phyloP scores from a whole-genome alignment of 352 stramenopile species.

The Aphanomyces stellatus region DNA sequence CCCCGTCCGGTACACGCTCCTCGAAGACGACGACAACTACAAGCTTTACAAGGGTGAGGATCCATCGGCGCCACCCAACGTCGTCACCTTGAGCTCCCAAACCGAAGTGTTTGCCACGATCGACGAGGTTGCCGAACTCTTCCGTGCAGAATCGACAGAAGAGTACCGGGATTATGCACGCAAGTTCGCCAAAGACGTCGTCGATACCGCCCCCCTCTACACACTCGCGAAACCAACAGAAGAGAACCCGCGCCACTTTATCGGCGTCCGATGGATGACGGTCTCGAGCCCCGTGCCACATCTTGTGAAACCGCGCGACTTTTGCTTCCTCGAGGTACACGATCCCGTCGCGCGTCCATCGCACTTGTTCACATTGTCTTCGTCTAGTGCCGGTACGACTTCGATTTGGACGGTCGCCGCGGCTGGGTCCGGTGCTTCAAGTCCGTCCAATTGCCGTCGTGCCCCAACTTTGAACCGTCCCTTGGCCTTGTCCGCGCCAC shows the following conservation, averaged over 20 bases:
- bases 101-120: slow-evolving; percentile 68
- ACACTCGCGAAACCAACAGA: slow-evolving; percentile 32
- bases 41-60: slow-evolving; percentile 57
- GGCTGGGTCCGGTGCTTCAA: slow-evolving; percentile 53
- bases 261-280: slow-evolving; percentile 63
- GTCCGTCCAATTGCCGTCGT: slow-evolving; percentile 48
- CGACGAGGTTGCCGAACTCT: slow-evolving; percentile 76
- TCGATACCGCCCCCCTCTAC: slow-evolving; percentile 56
- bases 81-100: slow-evolving; percentile 28
- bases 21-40: slow-evolving; percentile 45
- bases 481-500: slow-evolving; percentile 60
- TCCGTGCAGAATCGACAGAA: slow-evolving; percentile 59
- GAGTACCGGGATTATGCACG: slow-evolving; percentile 26
- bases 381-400: slow-evolving; percentile 72
- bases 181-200: slow-evolving; percentile 31
- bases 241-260: slow-evolving; percentile 44
- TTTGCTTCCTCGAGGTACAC: slow-evolving; percentile 54
- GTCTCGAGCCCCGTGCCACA: slow-evolving; percentile 40
- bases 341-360: neutral
- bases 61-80: neutral
- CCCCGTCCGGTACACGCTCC: slow-evolving; percentile 71
- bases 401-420: slow-evolving; percentile 42
- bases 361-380: neutral
- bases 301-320: slow-evolving; percentile 64
- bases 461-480: slow-evolving; percentile 37